Evolutionary conservation across 106 monocot genomes (phyloP).

Genomic region (Dendrobium huoshanense): DNA sequence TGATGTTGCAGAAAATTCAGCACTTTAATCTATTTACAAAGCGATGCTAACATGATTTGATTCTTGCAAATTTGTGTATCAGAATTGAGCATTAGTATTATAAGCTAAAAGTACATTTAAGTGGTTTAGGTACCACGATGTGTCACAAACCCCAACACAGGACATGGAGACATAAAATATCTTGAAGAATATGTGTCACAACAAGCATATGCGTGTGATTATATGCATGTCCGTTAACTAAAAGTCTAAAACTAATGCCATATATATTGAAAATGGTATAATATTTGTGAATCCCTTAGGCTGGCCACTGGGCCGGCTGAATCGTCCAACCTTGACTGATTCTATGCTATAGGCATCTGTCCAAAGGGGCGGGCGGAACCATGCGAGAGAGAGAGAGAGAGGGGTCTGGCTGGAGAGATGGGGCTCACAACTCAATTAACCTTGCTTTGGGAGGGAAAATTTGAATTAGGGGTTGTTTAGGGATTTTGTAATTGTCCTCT

Average conservation of each 20-base stretch:
- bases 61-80: not conserved
- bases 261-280: not conserved
- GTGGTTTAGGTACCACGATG: not conserved
- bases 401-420: no score
- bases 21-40: not conserved
- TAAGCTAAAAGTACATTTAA: not conserved
- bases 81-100: not conserved
- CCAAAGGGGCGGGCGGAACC: no score
- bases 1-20: constrained; percentile 1
- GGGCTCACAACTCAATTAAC: no score
- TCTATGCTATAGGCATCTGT: no score
- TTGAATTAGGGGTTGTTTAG: no score
- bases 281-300: not conserved
- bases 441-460: no score
- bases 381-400: no score
- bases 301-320: no score
- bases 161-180: not conserved
- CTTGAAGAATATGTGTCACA: not conserved
- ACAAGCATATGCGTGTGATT: not conserved
- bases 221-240: not conserved
- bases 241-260: not conserved
- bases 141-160: not conserved
- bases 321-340: no score
- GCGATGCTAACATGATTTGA: not conserved
- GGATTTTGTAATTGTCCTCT: no score